Conservation (phyloP, 148 eudicot genomes). For the Rhododendron simsii region DNA sequence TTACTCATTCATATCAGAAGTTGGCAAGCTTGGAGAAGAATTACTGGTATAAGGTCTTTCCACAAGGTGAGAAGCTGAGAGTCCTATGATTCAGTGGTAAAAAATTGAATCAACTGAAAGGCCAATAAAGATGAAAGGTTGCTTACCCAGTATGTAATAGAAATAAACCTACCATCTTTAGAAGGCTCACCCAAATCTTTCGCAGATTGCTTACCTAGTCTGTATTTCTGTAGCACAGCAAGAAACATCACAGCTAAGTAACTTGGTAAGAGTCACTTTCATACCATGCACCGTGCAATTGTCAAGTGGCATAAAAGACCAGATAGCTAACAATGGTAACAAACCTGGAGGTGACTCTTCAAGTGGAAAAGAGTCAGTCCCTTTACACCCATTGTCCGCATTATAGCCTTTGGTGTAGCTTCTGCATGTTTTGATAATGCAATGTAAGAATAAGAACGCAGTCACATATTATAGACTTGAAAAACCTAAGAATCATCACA, state of each 20-base stretch:
- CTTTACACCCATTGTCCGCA: constrained; percentile 88
- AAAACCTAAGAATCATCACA: not conserved
- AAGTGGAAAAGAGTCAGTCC: constrained; percentile 83
- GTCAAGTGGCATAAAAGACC: not conserved
- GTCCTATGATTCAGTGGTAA: constrained; percentile 29
- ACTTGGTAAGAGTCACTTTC: not conserved
- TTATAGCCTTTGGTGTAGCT: constrained; percentile 76
- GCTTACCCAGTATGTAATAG: not conserved
- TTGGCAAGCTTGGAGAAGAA: constrained; percentile 62
- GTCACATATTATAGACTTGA: not conserved
- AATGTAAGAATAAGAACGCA: constrained; percentile 12
- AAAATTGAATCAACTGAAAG: constrained; percentile 6
- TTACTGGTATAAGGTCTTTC: constrained; percentile 60
- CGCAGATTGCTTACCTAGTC: constrained; percentile 86
- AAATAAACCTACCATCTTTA: constrained; percentile 64
- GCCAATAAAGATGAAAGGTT: not conserved
- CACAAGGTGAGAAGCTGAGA: constrained; percentile 46
- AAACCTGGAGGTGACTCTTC: constrained; percentile 78
- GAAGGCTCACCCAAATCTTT: constrained; percentile 69
- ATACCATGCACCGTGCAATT: not conserved
- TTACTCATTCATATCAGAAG: constrained; percentile 74
- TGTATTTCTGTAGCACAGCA: constrained; percentile 66
- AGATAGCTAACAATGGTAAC: constrained; percentile 6
- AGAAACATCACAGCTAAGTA: constrained; percentile 9
- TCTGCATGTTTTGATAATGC: constrained; percentile 34